Evolutionary conservation across 371 early-diverging fungal species (phyloP).

Genomic region (Haplosporangium sp.): DNA sequence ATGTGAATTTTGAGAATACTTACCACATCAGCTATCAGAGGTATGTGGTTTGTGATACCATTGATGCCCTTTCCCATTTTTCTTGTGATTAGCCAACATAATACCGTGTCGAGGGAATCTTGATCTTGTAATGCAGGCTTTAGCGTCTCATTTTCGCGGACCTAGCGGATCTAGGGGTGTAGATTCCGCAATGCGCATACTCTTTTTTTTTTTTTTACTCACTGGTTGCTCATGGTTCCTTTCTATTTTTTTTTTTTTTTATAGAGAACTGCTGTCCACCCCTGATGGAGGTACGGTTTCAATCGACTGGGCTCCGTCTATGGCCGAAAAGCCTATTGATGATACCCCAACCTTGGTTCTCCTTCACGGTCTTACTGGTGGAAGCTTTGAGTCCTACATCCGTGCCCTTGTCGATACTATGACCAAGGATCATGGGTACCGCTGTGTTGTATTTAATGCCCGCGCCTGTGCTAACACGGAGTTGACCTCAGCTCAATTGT

Average conservation of each 20-base stretch:
- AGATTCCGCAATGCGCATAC: background rate
- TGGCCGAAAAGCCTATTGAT: slow-evolving; percentile 60
- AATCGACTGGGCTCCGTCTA: slow-evolving; percentile 86
- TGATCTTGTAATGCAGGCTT: no score
- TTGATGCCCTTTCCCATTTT: background rate
- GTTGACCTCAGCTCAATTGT: slow-evolving; percentile 82
- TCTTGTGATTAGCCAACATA: background rate
- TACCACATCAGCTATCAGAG: slow-evolving; percentile 65
- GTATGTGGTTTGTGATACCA: slow-evolving; percentile 34
- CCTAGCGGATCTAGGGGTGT: background rate
- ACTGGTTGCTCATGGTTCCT: background rate
- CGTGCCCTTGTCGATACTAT: slow-evolving; percentile 75
- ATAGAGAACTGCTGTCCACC: slow-evolving; percentile 33
- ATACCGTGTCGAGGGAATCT: no score
- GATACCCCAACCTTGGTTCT: slow-evolving; percentile 77
- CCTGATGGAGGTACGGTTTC: slow-evolving; percentile 90
- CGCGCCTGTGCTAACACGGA: slow-evolving; percentile 87
- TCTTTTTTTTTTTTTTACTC: background rate
- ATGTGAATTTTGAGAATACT: slow-evolving; percentile 45
- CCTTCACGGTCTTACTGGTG: slow-evolving; percentile 93
- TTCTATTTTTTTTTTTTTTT: background rate
- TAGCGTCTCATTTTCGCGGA: background rate
- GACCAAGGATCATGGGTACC: slow-evolving; percentile 67
- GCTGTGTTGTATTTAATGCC: slow-evolving; percentile 87
- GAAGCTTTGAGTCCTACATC: slow-evolving; percentile 89